Percentiles rank a stretch among this genome's conserved stretches.
phyloP scores from a whole-genome alignment of 257 asterid genomes.

The Prunella vulgaris region DNA sequence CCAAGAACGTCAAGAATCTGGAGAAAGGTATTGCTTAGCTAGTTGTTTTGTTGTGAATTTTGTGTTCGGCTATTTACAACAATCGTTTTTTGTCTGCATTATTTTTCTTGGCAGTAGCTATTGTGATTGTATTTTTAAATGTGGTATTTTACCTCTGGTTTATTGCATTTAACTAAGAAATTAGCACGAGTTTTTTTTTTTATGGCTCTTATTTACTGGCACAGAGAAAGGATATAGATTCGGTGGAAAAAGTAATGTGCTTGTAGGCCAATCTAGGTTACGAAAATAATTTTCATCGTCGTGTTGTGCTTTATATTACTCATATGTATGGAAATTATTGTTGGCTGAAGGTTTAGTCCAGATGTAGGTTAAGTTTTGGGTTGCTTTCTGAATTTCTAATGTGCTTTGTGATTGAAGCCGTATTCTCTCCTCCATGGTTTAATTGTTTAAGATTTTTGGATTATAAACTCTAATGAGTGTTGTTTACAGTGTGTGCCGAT shows the following conservation, averaged over 20 bases:
- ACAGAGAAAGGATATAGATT: not conserved
- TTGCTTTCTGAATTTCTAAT: too few species aligned
- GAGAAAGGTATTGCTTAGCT: constrained; percentile 41
- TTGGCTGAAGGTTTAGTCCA: too few species aligned
- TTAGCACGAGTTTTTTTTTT: not conserved
- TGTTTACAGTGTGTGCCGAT: constrained; percentile 57
- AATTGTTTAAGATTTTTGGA: too few species aligned
- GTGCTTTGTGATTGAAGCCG: too few species aligned
- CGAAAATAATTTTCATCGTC: too few species aligned
- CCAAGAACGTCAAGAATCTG: constrained; percentile 55
- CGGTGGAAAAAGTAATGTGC: too few species aligned
- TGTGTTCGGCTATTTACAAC: not conserved
- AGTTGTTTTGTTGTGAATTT: not conserved
- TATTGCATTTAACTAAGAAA: not conserved
- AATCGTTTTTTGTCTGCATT: not conserved
- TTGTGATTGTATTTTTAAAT: not conserved
- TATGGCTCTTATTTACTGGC: not conserved
- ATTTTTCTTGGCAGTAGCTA: not conserved
- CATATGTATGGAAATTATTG: too few species aligned
- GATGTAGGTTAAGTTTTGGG: too few species aligned
- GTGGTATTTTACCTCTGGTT: too few species aligned
- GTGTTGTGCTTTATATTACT: too few species aligned
- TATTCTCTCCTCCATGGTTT: too few species aligned
- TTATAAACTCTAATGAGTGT: not conserved
- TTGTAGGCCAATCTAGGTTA: too few species aligned